Conservation (phyloP, 2,329 filamentous ascomycete species). For the Phoma sp. region DNA sequence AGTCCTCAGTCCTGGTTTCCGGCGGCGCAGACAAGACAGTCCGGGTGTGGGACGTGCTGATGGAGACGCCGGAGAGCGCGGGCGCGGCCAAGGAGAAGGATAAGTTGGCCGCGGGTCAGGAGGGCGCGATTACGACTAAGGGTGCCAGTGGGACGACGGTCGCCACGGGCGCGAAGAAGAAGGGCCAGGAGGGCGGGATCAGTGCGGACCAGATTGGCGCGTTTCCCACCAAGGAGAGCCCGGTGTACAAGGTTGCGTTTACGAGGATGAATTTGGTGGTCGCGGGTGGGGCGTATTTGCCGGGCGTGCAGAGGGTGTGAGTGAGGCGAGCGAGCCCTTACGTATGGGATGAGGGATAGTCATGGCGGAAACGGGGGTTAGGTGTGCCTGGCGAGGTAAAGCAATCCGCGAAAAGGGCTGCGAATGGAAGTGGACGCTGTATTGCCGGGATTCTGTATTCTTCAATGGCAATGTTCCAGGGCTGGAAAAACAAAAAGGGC, state of each 20-base stretch:
- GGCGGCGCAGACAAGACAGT: constrained; percentile 92
- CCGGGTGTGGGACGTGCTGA: constrained; percentile 88
- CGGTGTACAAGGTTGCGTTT: constrained; percentile 90
- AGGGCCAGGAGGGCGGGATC: constrained; percentile 86
- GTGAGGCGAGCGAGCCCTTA: not conserved
- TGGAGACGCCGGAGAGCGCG: constrained; percentile 60
- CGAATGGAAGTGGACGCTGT: too few relatives aligned
- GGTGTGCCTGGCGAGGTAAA: too few relatives aligned
- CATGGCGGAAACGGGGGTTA: too few relatives aligned
- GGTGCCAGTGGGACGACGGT: constrained; percentile 54
- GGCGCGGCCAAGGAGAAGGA: constrained; percentile 54
- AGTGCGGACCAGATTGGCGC: constrained; percentile 93
- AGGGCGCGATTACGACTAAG: constrained; percentile 58
- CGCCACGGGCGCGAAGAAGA: constrained; percentile 62
- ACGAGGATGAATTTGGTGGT: constrained; percentile 94
- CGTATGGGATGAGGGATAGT: too few relatives aligned
- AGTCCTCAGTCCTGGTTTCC: constrained; percentile 88
- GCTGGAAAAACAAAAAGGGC: too few relatives aligned
- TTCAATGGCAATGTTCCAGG: too few relatives aligned
- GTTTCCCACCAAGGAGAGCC: constrained; percentile 95
- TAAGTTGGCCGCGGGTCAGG: constrained; percentile 59
- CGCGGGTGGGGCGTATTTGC: constrained; percentile 75
- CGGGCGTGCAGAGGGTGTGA: constrained; percentile 31
- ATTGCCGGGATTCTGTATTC: too few relatives aligned
- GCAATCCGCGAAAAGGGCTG: too few relatives aligned